phyloP scores from a whole-genome alignment of 2,329 filamentous ascomycete species.

The Botrytis fragariae region DNA sequence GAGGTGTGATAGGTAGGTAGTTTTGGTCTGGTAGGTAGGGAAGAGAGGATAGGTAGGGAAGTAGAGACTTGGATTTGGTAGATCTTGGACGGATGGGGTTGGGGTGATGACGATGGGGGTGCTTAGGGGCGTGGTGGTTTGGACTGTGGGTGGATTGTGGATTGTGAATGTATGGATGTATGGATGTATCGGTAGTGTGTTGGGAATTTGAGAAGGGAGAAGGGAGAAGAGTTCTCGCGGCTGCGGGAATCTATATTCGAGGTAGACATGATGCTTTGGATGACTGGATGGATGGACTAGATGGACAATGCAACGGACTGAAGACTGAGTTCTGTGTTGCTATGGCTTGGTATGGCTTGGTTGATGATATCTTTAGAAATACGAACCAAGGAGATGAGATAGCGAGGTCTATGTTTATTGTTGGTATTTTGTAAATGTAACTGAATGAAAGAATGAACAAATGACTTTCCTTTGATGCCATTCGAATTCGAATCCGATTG shows the following conservation, averaged over 20 bases:
- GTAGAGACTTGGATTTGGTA: not conserved
- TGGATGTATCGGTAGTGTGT: not conserved
- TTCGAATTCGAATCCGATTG: not conserved
- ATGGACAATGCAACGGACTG: too few relatives aligned
- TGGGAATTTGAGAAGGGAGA: not conserved
- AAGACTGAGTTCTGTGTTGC: not conserved
- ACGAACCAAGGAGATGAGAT: not conserved
- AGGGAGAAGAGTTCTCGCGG: too few relatives aligned
- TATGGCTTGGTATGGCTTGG: not conserved
- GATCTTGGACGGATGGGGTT: not conserved
- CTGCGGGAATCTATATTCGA: not conserved
- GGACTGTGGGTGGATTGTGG: not conserved
- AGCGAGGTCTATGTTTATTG: not conserved
- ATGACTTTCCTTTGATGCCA: not conserved
- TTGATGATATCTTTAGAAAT: not conserved
- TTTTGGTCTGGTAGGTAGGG: too few relatives aligned
- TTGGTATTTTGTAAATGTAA: not conserved
- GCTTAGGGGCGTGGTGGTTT: too few relatives aligned
- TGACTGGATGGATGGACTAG: too few relatives aligned
- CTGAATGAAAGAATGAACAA: not conserved
- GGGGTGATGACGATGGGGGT: not conserved
- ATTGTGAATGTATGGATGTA: not conserved
- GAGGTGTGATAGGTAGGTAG: not conserved
- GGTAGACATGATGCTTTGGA: too few relatives aligned
- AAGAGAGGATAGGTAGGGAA: not conserved